Evolutionary conservation across 2,329 filamentous ascomycete genomes (phyloP).

Genomic region (Xylariaceae sp.): DNA sequence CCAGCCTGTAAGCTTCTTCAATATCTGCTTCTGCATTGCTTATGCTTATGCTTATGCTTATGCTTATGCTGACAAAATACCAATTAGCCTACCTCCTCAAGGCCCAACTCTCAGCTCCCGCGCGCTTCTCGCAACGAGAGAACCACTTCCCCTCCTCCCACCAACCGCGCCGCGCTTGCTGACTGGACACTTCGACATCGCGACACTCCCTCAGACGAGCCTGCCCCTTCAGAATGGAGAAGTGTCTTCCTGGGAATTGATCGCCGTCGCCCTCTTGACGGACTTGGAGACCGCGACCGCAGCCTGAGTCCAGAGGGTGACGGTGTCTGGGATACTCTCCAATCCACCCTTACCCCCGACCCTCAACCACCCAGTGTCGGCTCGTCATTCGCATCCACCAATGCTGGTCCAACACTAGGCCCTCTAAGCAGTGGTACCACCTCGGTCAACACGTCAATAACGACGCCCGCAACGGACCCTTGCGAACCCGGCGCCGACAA

Average conservation of each 20-base stretch:
- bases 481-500: slow-evolving; percentile 53
- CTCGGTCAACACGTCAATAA: slow-evolving; percentile 47
- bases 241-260: slow-evolving; percentile 4
- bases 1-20: too few species aligned
- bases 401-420: slow-evolving; percentile 42
- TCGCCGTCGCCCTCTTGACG: slow-evolving; percentile 48
- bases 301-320: slow-evolving; percentile 71
- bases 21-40: too few species aligned
- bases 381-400: slow-evolving; percentile 74
- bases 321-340: slow-evolving; percentile 72
- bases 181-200: background rate
- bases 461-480: slow-evolving; percentile 38
- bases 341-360: slow-evolving; percentile 77
- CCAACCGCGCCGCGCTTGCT: too few species aligned
- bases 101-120: too few species aligned
- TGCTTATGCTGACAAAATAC: too few species aligned
- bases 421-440: slow-evolving; percentile 40
- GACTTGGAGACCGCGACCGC: slow-evolving; percentile 78
- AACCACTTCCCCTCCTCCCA: too few species aligned
- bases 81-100: too few species aligned
- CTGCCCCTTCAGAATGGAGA: background rate
- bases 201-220: background rate
- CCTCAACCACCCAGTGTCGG: slow-evolving; percentile 73
- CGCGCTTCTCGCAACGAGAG: too few species aligned
- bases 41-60: too few species aligned